Evolutionary conservation across 192 early-diverging fungal species (phyloP), one percentile per base, ranked within the genome.

Genomic region (Martensiomyces pterosporus): DNA sequence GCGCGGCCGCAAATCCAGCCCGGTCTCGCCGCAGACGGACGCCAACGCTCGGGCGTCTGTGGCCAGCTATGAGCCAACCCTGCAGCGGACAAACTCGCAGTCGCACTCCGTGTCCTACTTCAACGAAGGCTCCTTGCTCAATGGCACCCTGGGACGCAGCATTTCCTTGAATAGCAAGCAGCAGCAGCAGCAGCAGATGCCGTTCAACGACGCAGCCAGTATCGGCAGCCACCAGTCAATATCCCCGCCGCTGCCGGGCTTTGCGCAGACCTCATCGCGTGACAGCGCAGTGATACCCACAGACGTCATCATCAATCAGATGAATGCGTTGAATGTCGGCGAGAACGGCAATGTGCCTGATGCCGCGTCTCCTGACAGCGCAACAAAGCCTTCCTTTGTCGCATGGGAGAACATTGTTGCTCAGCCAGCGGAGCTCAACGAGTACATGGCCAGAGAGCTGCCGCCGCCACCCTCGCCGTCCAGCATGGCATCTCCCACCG

Each of bases 401-500:
- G 29, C 6, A 5, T 32, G 48, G 48, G 38, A 27, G 12, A 9
- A 36, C 7, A 4, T 21, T 10, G 21, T 29, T 19, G 15, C 21
- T n/a, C 36, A 26, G 21, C 9, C 25, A 7, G 14, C 45, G 2
- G 56, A 58, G 39, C 39, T 44, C 19, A 49, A 21, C 24, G 34
- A 49, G 17, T 58, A 58, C 41, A 29, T 36, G 40, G 44, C 39
- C 24, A 27, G 56, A 0, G 44, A 58, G 56, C 56, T 58, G 23
- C 56, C 56, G 18, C 56, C 56, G 12, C 41, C 47, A 14, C 56
- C 56, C 18, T 21, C 32, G 19, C 44, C n/a, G n/a, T n/a, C n/a
- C n/a, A n/a, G n/a, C n/a, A n/a, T n/a, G n/a, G n/a, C n/a, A n/a
- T n/a, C n/a, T n/a, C 39, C 52, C 21, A 38, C 44, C 17, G 10